Evolutionary conservation across 225 moss, liverwort and hornwort genomes (phyloP).

Genomic region (Marchantia paleacea): DNA sequence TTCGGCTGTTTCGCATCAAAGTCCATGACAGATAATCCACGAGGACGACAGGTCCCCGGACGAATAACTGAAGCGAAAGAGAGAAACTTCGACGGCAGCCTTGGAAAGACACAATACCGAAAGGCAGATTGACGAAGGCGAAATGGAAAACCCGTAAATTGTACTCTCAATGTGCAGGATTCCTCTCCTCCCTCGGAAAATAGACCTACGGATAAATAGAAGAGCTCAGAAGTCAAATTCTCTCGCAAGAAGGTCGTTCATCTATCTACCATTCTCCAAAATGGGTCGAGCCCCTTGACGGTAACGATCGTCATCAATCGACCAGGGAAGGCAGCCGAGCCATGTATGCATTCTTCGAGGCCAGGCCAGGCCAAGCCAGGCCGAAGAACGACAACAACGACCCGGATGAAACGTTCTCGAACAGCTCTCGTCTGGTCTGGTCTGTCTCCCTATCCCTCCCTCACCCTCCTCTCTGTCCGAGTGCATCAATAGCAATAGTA

Average conservation of each 20-base stretch:
- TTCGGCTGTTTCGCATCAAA: slow-evolving; percentile 4
- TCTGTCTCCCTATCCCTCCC: neutral
- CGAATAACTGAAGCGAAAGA: neutral
- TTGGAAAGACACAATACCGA: neutral
- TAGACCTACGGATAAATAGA: neutral
- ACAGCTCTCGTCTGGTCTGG: neutral
- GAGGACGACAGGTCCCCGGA: neutral
- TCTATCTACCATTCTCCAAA: neutral
- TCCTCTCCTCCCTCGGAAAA: neutral
- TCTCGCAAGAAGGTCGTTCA: neutral
- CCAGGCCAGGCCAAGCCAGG: no score
- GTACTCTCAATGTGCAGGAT: neutral
- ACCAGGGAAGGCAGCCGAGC: neutral
- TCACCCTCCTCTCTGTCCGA: neutral
- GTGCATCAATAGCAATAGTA: neutral
- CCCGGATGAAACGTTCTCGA: neutral
- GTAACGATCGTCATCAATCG: neutral
- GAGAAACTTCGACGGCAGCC: neutral
- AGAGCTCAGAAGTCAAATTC: neutral
- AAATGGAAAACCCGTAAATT: neutral
- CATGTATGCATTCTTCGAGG: neutral
- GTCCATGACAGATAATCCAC: slow-evolving; percentile 1
- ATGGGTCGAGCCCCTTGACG: neutral
- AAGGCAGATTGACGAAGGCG: no score
- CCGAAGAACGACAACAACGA: neutral